These are phyloP conservation scores for Inga leiocalycina DNA, from an alignment of 306 rosid genomes.

Conservation along the genomic window DNA sequence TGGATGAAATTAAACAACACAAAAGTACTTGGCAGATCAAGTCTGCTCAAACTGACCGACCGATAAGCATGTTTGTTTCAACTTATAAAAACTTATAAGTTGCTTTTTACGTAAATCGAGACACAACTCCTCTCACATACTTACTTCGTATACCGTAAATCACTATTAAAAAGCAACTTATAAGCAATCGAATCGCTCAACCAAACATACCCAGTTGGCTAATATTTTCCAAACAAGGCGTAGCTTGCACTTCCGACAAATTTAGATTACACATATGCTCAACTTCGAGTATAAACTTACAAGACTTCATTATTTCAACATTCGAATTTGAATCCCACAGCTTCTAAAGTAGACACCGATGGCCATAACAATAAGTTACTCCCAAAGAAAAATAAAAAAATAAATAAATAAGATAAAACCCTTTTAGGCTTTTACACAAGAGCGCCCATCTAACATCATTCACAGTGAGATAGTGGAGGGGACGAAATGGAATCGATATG, in stretches of 20 bases:
- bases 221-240: neutral
- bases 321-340: neutral
- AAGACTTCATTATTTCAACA: slow-evolving; percentile 1
- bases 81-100: too few species aligned
- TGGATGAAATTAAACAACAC: neutral
- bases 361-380: slow-evolving; percentile 36
- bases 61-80: too few species aligned
- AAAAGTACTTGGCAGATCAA: neutral
- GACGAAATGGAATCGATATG: slow-evolving; percentile 22
- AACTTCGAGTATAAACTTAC: neutral
- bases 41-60: neutral
- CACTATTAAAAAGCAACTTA: too few species aligned
- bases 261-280: neutral
- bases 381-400: neutral
- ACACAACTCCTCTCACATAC: too few species aligned
- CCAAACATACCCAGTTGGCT: neutral
- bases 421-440: slow-evolving; percentile 31
- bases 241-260: neutral
- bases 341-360: slow-evolving; percentile 22
- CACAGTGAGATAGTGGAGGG: neutral
- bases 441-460: neutral
- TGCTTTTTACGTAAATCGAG: too few species aligned
- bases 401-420: slow-evolving; percentile 30
- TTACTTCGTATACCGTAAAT: too few species aligned
- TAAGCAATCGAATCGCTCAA: too few species aligned